Conservation (phyloP, 352 stramenopile genomes). For the Elongisporangium undulatum region DNA sequence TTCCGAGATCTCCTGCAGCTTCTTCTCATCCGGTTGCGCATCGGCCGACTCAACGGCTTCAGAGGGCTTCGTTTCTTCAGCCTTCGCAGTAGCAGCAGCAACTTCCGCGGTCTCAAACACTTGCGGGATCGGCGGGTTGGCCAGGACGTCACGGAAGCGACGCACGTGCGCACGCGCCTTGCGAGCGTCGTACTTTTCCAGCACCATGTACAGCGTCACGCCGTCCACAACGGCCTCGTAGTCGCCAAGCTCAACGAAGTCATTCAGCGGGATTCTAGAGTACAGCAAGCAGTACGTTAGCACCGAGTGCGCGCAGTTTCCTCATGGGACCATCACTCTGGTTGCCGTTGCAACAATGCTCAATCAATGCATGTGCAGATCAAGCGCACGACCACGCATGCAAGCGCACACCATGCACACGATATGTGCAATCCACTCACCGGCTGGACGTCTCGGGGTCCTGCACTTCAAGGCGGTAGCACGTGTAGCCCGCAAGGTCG, state of each 20-base stretch:
- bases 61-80: conserved; percentile 19
- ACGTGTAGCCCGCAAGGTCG: conserved; percentile 78
- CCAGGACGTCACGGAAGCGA: conserved; percentile 76
- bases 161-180: conserved; percentile 81
- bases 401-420: not conserved
- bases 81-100: not conserved
- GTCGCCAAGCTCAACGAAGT: conserved; percentile 84
- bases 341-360: not conserved
- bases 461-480: conserved; percentile 75
- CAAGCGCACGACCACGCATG: not conserved
- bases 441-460: conserved; percentile 16
- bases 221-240: conserved; percentile 69
- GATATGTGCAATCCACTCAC: conserved; percentile 8
- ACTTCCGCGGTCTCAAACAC: conserved; percentile 2
- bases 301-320: not conserved
- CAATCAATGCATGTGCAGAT: conserved; percentile 4
- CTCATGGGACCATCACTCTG: not conserved
- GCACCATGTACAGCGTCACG: conserved; percentile 69
- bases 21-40: conserved; percentile 32
- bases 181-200: conserved; percentile 85
- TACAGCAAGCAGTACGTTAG: not conserved
- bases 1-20: conserved; percentile 69
- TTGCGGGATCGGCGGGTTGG: conserved; percentile 82
- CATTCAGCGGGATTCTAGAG: conserved; percentile 58
- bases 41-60: conserved; percentile 11